These are phyloP conservation scores for Olyra latifolia DNA, from an alignment of 176 grass and related monocot genomes.

Conservation along the genomic window DNA sequence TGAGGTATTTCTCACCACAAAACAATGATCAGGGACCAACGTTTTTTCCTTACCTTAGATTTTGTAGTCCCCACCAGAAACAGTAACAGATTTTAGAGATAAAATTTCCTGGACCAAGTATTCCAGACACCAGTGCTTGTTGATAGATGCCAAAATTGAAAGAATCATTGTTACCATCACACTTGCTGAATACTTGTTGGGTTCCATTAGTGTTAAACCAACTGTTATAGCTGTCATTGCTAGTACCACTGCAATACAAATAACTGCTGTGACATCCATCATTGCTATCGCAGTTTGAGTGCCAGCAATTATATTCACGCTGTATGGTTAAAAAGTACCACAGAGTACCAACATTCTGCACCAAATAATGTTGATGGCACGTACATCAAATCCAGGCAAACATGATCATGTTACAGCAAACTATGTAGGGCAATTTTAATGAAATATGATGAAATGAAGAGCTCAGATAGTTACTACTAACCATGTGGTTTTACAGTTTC, in stretches of 20 bases:
- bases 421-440: background rate
- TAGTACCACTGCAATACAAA: constrained; percentile 57
- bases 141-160: constrained; percentile 80
- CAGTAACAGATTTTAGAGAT: constrained; percentile 80
- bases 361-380: constrained; percentile 11
- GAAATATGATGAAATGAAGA: background rate
- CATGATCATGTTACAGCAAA: background rate
- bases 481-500: background rate
- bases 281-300: constrained; percentile 17
- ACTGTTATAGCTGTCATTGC: constrained; percentile 21
- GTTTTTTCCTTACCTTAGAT: constrained; percentile 55
- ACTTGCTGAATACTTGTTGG: constrained; percentile 21
- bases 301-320: constrained; percentile 78
- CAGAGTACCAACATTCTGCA: constrained; percentile 87
- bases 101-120: constrained; percentile 65
- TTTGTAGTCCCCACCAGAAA: constrained; percentile 98
- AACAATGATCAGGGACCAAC: background rate
- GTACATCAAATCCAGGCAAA: constrained; percentile 1
- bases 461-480: background rate
- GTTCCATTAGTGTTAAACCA: constrained; percentile 31
- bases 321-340: constrained; percentile 84
- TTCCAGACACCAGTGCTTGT: constrained; percentile 50
- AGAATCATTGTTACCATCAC: background rate
- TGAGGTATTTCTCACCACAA: background rate
- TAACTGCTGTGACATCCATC: constrained; percentile 34